These are phyloP conservation scores for Luzula sylvatica DNA, from an alignment of 176 grass and related monocot species.

Conservation along the genomic window DNA sequence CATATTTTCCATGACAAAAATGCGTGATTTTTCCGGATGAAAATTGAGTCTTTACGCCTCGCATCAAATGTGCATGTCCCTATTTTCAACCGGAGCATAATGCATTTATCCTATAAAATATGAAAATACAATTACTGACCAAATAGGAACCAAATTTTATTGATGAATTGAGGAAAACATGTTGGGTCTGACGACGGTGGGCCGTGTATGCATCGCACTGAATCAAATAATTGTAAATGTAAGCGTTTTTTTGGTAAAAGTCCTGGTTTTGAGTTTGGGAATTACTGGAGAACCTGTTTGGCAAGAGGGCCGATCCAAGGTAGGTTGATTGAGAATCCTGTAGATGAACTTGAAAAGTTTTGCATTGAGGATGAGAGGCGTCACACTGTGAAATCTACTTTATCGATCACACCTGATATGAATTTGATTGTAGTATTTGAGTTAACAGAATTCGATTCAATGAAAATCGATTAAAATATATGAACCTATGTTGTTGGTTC, in stretches of 20 bases:
- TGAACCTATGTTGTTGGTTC: constrained; percentile 12
- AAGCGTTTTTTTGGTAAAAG: neutral
- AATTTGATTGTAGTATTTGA: constrained; percentile 11
- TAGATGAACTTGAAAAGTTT: constrained; percentile 58
- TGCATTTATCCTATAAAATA: too few relatives aligned
- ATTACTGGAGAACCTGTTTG: too few relatives aligned
- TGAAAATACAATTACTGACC: too few relatives aligned
- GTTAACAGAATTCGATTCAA: too few relatives aligned
- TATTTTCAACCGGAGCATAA: too few relatives aligned
- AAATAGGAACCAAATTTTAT: too few relatives aligned
- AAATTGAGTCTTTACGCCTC: too few relatives aligned
- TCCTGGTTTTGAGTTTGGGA: constrained; percentile 3
- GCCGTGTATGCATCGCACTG: constrained; percentile 83
- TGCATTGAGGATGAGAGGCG: constrained; percentile 72
- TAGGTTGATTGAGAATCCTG: constrained; percentile 54
- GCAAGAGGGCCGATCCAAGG: constrained; percentile 49
- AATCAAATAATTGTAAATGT: neutral
- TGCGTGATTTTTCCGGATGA: too few relatives aligned
- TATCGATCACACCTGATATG: constrained; percentile 64
- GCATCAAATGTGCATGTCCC: too few relatives aligned
- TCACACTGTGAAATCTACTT: constrained; percentile 97
- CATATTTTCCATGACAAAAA: too few relatives aligned
- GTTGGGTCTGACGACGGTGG: constrained; percentile 56
- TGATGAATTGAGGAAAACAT: too few relatives aligned
- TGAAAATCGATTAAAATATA: too few relatives aligned